phyloP scores from a whole-genome alignment of 306 rosid genomes.

The Aeschynomene evenia region DNA sequence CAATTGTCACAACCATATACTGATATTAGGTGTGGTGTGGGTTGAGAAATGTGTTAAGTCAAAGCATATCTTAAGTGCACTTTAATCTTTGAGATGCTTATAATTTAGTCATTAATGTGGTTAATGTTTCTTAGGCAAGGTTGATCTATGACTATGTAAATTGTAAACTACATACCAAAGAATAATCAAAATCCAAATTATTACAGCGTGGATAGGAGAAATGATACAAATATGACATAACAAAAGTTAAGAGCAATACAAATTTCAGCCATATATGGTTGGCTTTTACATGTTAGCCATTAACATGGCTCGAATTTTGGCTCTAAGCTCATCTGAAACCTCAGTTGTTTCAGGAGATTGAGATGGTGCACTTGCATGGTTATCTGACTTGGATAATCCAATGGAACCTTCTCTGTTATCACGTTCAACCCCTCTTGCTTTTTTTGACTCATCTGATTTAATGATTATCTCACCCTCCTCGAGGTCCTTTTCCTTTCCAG shows the following conservation, averaged over 20 bases:
- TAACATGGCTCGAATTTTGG: slow-evolving; percentile 89
- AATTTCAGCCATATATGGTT: background rate
- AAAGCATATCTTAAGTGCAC: background rate
- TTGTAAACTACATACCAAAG: background rate
- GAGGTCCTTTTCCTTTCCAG: slow-evolving; percentile 41
- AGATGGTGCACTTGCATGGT: slow-evolving; percentile 44
- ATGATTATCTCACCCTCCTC: slow-evolving; percentile 73
- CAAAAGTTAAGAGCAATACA: background rate
- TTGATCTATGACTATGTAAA: background rate
- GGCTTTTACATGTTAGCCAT: slow-evolving; percentile 55
- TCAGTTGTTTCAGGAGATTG: slow-evolving; percentile 49
- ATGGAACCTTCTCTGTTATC: slow-evolving; percentile 62
- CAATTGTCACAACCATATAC: background rate
- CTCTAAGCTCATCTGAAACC: slow-evolving; percentile 78
- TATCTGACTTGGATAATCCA: slow-evolving; percentile 35
- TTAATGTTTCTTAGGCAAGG: background rate
- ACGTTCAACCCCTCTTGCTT: slow-evolving; percentile 35
- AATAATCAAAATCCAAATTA: background rate
- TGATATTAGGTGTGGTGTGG: background rate
- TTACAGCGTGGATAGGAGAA: background rate
- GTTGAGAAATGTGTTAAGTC: background rate
- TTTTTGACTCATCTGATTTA: slow-evolving; percentile 47
- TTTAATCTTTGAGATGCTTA: background rate
- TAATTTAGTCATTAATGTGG: background rate
- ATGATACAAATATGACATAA: background rate